Evolutionary conservation across 73 alveolate species (phyloP).

Genomic region (Tetrahymena elliotti): DNA sequence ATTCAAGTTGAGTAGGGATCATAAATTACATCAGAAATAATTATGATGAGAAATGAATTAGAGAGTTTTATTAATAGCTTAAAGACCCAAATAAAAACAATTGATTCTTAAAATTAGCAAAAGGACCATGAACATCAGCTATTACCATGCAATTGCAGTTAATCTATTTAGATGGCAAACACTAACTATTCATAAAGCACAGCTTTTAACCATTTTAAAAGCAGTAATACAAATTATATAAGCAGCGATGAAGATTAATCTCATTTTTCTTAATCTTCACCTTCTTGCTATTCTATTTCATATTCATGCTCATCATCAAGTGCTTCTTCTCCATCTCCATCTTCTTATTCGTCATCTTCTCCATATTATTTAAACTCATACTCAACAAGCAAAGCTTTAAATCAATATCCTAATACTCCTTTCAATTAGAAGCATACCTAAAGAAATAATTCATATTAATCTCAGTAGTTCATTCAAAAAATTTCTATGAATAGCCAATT

Average conservation of each 20-base stretch:
- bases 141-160: background rate
- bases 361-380: background rate
- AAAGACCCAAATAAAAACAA: background rate
- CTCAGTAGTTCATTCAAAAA: background rate
- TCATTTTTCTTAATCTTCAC: background rate
- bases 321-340: background rate
- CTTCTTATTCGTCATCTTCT: background rate
- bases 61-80: background rate
- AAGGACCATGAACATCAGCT: background rate
- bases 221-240: background rate
- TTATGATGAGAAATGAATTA: background rate
- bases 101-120: background rate
- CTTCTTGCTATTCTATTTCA: background rate
- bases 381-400: background rate
- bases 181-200: background rate
- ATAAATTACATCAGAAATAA: background rate
- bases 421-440: too few relatives aligned
- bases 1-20: background rate
- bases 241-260: background rate
- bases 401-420: background rate
- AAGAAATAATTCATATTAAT: too few relatives aligned
- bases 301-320: background rate
- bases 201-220: background rate
- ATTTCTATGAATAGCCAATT: background rate
- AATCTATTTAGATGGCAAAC: background rate